Percentiles rank a stretch among this genome's conserved stretches.
Evolutionary conservation across 148 eudicot species (phyloP).

Genomic region (Mesembryanthemum crystallinum): DNA sequence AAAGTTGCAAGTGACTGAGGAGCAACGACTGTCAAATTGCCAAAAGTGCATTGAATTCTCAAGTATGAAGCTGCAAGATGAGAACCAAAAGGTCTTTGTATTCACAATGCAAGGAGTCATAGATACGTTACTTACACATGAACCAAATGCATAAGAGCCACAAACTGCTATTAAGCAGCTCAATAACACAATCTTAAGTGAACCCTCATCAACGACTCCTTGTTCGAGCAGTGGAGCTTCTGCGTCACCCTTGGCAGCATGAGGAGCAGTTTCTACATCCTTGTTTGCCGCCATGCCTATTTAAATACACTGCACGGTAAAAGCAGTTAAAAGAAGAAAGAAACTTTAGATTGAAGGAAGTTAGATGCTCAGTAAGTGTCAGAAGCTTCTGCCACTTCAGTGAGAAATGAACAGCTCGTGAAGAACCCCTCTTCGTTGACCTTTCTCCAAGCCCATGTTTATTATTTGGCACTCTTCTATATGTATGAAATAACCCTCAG

Average conservation of each 20-base stretch:
- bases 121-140: slow-evolving; percentile 42
- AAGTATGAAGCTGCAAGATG: too few relatives aligned
- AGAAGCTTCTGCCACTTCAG: too few relatives aligned
- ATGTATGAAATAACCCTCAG: too few relatives aligned
- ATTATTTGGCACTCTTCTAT: too few relatives aligned
- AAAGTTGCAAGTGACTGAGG: neutral
- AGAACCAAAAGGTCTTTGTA: neutral
- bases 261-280: neutral
- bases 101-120: neutral
- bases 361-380: too few relatives aligned
- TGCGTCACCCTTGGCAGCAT: neutral
- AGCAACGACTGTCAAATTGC: too few relatives aligned
- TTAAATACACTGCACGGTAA: neutral
- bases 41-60: too few relatives aligned
- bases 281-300: neutral
- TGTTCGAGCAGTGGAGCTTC: neutral
- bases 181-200: slow-evolving; percentile 43
- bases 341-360: too few relatives aligned
- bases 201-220: slow-evolving; percentile 1
- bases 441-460: too few relatives aligned
- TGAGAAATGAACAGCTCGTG: too few relatives aligned
- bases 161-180: slow-evolving; percentile 62
- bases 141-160: slow-evolving; percentile 67
- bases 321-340: neutral
- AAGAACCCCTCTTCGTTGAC: too few relatives aligned